phyloP scores from a whole-genome alignment of 129 eudicot genomes.

The Pseudognaphalium luteoalbum region DNA sequence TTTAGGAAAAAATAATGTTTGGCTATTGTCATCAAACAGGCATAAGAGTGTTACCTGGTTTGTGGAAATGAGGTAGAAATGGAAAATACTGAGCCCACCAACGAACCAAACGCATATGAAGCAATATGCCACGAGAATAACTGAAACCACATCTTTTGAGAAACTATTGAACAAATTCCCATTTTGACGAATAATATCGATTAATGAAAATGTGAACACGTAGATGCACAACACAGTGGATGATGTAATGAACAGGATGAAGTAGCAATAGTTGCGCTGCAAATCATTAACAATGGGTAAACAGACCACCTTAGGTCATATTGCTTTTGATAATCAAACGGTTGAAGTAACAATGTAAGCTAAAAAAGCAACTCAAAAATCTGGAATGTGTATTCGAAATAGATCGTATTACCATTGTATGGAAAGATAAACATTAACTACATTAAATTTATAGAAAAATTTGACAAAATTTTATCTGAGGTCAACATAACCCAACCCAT shows the following conservation, averaged over 20 bases:
- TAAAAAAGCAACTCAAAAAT: no score
- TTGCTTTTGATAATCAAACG: background rate
- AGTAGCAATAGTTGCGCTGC: conserved; percentile 87
- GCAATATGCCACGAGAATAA: conserved; percentile 51
- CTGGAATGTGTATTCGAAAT: no score
- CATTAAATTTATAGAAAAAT: no score
- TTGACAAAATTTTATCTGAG: no score
- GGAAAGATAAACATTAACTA: no score
- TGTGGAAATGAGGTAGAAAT: conserved; percentile 67
- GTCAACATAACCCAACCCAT: no score
- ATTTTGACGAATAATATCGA: conserved; percentile 43
- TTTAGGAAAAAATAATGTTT: background rate
- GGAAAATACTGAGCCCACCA: conserved; percentile 83
- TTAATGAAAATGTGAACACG: conserved; percentile 63
- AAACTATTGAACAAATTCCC: conserved; percentile 40
- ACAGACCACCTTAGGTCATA: background rate
- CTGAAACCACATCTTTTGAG: conserved; percentile 51
- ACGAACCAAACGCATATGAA: conserved; percentile 80
- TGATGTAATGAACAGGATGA: conserved; percentile 63
- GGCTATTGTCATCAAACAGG: background rate
- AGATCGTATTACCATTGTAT: no score
- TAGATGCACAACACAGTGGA: conserved; percentile 64
- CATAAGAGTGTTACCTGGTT: conserved; percentile 60
- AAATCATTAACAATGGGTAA: conserved; percentile 18
- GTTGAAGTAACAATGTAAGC: no score